Base-by-base conservation (phyloP, 768 basidiomycete genomes). In the Termitomyces heimii region DNA sequence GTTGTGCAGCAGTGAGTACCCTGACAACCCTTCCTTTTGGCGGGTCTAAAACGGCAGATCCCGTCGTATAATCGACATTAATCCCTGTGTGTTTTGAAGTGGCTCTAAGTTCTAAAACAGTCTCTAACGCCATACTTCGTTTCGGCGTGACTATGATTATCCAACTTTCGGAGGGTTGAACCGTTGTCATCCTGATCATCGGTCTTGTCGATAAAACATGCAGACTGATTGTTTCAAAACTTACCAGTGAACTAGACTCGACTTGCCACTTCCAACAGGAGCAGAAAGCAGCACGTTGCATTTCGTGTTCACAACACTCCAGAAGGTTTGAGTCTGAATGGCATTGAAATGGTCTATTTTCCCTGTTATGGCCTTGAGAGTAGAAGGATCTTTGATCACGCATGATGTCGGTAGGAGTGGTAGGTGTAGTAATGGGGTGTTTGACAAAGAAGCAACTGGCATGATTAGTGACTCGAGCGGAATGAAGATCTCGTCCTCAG, bases 311-410 rank as follows among this genome's bases (percentile, higher is more conserved):
- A 86, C 72, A 16, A 90, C 63, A 40, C 84, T 83, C 92, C 96
- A 98, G 68, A 90, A 91, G 7, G 82, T 75, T 61, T 98, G 96
- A 0, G 89, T 92, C 67, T 99, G 97, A 1, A 97, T 84, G 1
- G 85, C 82, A 64, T 94, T 97, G 67, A 98, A 78, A 31, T 79
- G 77, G 24, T 72, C 75, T 28, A 88, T 60, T 44, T 72, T 76
- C 2, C 70, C 65, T 14, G 76, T 68, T 61, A 87, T 79, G 2
- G 77, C 57, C 20, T 74, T 70, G 62, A 78, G 74, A 4, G 89
- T 67, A 2, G 66, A 57, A 0, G 75, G 69, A 57, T 83, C 72
- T 46, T 76, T 76, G 14, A 91, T 66, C 6, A 77, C 74, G 16
- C 39, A 16, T 13, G 80, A 78, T 26, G 82, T 73, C 6, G 81